Evolutionary conservation across 2,329 filamentous ascomycete genomes (phyloP), one percentile per base, ranked within the genome.

Genomic region (Colletotrichum incanum): DNA sequence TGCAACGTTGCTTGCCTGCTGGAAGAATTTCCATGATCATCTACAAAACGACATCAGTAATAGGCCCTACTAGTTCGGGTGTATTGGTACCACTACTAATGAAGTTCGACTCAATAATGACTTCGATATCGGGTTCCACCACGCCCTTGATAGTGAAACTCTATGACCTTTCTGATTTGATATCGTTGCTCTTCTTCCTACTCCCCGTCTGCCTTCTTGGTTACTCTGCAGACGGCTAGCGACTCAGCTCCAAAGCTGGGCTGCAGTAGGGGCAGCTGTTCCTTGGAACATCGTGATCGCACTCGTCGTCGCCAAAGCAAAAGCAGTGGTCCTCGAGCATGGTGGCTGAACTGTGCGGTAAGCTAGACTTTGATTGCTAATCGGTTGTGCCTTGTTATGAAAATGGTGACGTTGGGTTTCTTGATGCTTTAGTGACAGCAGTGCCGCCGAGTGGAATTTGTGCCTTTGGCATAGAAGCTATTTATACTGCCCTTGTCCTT

Each of bases 121-220:
- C 28, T 31, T 31, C 1, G 28, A 31, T 31, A 31, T 31, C 28
- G 28, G 28, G 3, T 31, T 31, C 3, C 4, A 31, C 28, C 28
- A 31, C 3, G 6, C 28, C 28, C 28, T 31, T 31, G 28, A 31
- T 31, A 5, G 1, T 3, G 28, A 6, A 1, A 31, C 28, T 5
- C 6, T 23, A 11, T 14, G 1, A 5, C 9, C n/a, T 23, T 8
- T 49, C 23, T 23, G 45, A 23, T 49, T 11, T 2, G 4, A 6
- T 14, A 49, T 12, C n/a, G 6, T 6, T 5, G 9, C 9, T 47
- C 20, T 31, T 18, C 26, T 0, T 52, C 16, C 16, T 3, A 49
- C 26, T 5, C 16, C 28, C 28, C 4, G 3, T 0, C 2, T 11
- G 2, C 14, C 26, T 7, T 28, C 28, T 1, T 4, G 3, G 2